These are phyloP conservation scores for Daedaleopsis sinensis DNA, from an alignment of 768 basidiomycete genomes.

Conservation along the genomic window DNA sequence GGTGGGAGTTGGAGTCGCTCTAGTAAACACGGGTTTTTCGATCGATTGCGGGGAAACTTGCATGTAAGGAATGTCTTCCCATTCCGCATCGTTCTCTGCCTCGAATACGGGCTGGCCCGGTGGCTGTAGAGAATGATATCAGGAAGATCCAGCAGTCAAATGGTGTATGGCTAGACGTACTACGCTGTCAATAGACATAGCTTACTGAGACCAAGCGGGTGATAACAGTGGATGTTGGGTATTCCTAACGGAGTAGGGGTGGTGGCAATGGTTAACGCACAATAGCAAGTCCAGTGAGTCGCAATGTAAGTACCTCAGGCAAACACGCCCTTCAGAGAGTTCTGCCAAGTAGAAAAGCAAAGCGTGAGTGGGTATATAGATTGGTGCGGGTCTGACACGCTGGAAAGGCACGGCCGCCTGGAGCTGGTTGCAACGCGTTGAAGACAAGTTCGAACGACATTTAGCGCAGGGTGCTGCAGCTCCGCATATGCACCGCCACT, in stretches of 20 bases:
- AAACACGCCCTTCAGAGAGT: too few species aligned
- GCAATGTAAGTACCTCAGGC: too few species aligned
- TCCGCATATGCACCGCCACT: neutral
- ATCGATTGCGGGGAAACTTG: neutral
- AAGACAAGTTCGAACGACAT: neutral
- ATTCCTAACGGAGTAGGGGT: too few species aligned
- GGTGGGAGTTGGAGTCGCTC: neutral
- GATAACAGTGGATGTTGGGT: too few species aligned
- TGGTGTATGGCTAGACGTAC: neutral
- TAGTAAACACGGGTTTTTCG: neutral
- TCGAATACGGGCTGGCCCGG: neutral
- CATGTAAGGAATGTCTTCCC: constrained; percentile 20
- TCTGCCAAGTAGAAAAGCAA: neutral
- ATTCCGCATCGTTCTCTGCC: constrained; percentile 5
- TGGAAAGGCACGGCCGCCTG: neutral
- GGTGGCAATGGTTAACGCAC: neutral
- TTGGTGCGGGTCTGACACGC: neutral
- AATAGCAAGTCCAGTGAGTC: too few species aligned
- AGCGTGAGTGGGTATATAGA: neutral
- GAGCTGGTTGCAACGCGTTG: neutral
- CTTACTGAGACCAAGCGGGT: too few species aligned
- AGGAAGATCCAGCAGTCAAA: too few species aligned
- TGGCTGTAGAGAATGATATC: too few species aligned
- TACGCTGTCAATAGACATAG: neutral
- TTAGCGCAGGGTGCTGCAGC: neutral